phyloP scores from a whole-genome alignment of 768 basidiomycete species.

The Tricholoma sp. region DNA sequence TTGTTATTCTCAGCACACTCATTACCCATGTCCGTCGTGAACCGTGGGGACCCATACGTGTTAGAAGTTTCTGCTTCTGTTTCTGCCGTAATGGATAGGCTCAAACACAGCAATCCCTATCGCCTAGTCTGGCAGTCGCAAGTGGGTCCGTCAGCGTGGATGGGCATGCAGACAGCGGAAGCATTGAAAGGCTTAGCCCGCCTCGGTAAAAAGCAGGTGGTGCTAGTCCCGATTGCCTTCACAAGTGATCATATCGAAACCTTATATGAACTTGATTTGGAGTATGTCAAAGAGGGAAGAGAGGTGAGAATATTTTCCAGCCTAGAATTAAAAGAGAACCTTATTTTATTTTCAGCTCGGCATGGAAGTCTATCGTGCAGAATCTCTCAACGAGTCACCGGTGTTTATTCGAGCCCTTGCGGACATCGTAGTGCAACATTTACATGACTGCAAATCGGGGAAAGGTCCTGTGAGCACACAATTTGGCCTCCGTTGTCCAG shows the following conservation, averaged over 20 bases:
- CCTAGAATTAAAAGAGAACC: conserved; percentile 4
- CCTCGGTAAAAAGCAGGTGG: conserved; percentile 67
- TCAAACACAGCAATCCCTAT: conserved; percentile 79
- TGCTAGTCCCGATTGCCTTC: conserved; percentile 95
- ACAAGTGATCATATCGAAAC: conserved; percentile 99
- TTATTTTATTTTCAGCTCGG: conserved; percentile 57
- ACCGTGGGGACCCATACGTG: conserved; percentile 97
- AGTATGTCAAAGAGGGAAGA: conserved; percentile 86
- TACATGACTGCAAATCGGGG: conserved; percentile 56
- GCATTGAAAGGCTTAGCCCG: conserved; percentile 84
- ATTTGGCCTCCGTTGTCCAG: conserved; percentile 85
- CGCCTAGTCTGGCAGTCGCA: conserved; percentile 97
- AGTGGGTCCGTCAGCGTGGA: conserved; percentile 96
- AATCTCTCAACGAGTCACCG: conserved; percentile 91
- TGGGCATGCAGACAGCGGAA: conserved; percentile 93
- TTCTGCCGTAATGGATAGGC: conserved; percentile 85
- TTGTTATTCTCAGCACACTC: conserved; percentile 97
- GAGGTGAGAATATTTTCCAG: conserved; percentile 52
- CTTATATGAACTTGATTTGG: conserved; percentile 91
- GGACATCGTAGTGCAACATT: conserved; percentile 80
- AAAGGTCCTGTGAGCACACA: conserved; percentile 71
- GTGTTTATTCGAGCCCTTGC: conserved; percentile 94
- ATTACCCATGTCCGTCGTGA: conserved; percentile 95
- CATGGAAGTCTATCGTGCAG: conserved; percentile 83
- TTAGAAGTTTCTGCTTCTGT: conserved; percentile 94